These are phyloP conservation scores for Oidiodendron maius DNA, from an alignment of 495 filamentous ascomycete genomes.

Conservation along the genomic window DNA sequence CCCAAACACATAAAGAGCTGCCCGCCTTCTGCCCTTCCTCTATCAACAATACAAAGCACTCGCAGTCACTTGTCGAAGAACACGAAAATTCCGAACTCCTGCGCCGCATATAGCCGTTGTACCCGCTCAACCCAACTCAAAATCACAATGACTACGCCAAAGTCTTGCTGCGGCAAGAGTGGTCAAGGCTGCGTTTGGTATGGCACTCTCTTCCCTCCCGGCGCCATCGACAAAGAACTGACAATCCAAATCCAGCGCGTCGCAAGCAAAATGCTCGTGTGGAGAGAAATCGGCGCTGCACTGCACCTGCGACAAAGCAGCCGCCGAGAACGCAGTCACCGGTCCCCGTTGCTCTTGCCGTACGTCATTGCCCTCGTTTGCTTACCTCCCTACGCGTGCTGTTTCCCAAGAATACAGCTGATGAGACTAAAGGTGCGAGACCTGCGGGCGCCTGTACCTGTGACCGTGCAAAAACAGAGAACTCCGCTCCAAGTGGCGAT, in stretches of 20 bases:
- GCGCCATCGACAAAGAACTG: neutral
- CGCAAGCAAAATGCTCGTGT: conserved; percentile 69
- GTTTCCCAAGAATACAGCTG: neutral
- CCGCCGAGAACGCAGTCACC: conserved; percentile 62
- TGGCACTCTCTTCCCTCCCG: neutral
- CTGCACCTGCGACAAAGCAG: conserved; percentile 77
- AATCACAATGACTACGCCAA: neutral
- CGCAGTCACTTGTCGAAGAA: too few relatives aligned
- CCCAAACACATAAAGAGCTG: neutral
- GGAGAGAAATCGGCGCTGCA: conserved; percentile 78
- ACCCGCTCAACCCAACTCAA: neutral
- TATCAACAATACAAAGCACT: too few relatives aligned
- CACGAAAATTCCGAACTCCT: too few relatives aligned
- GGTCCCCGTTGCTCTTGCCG: conserved; percentile 85
- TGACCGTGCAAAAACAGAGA: conserved; percentile 68
- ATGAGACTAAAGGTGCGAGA: neutral
- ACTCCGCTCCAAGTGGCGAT: conserved; percentile 47
- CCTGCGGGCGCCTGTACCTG: neutral
- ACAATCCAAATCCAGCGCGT: conserved; percentile 35
- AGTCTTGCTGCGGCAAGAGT: neutral
- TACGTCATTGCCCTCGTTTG: conserved; percentile 21
- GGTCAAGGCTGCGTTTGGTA: conserved; percentile 2
- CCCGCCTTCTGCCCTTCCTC: neutral
- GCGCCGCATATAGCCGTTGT: too few relatives aligned
- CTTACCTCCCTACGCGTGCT: too few relatives aligned